Evolutionary conservation across 208 protist genomes (phyloP), one percentile per base, ranked within the genome.

Genomic region (Herpetomonas tarakana): DNA sequence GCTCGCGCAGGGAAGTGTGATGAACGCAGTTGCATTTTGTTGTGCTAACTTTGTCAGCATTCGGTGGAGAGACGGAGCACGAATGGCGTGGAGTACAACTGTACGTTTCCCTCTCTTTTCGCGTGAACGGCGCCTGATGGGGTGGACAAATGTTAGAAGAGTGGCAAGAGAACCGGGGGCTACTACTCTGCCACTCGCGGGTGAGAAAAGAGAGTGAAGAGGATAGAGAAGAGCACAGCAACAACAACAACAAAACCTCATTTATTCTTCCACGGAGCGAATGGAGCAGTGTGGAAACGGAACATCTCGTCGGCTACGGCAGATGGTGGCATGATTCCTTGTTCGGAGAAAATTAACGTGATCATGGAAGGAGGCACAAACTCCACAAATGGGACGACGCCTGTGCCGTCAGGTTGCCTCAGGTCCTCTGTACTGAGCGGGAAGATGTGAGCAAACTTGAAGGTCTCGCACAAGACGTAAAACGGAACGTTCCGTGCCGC

Each of bases 241-340:
- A 12, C 11, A 28, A 54, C 4, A 21, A 47, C 44, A 54, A 6
- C 3, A 24, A 30, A 45, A 21, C 6, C 27, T 71, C 59, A 79
- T n/a, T 72, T 76, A 9, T 62, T 77, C 65, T 87, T 88, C 47
- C 75, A 70, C 24, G 71, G 68, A 0, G 86, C 86, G 58, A 74
- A 87, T 2, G 69, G 81, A 4, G 86, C 86, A 7, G 76, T 90
- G 55, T 93, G 83, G 62, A 90, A 83, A 4, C 84, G 76, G 52
- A 99, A 99, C 67, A 99, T 94, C 75, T 99, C 98, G 69, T 99
- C 98, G 12, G 93, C 96, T 0, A 99, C 98, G 7, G 97, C 98
- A 9, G 96, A 97, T 2, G 99, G 98, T 6, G 99, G 99, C 71
- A 99, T 93, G 16, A 99, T 98, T 28, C 98, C 98, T 12, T 99